Conservation (phyloP, 2,329 filamentous ascomycete species). For the Pseudocercospora fijiensis region DNA sequence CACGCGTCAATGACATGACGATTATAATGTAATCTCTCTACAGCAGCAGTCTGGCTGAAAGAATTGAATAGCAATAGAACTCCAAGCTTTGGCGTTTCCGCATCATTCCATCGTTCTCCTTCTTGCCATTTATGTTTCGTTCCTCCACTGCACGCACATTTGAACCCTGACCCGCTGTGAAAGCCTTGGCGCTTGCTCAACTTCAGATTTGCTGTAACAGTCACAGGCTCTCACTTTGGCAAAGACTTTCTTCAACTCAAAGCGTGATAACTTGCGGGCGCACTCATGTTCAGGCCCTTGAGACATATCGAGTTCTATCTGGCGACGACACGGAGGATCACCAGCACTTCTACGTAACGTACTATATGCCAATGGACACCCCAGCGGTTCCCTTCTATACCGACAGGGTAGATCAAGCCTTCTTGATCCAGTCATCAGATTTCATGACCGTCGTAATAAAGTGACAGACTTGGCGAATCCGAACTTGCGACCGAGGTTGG, state of each 20-base stretch:
- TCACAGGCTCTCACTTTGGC: not conserved
- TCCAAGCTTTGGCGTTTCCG: not conserved
- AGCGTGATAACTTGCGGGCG: not conserved
- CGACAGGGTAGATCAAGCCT: not conserved
- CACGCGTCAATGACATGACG: constrained; percentile 18
- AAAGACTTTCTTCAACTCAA: not conserved
- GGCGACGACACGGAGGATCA: not conserved
- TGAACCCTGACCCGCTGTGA: not conserved
- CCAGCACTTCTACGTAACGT: too few relatives aligned
- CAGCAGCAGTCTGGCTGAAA: not conserved
- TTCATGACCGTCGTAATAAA: not conserved
- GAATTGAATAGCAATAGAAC: not conserved
- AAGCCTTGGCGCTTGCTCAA: not conserved
- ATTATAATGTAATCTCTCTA: constrained; percentile 8
- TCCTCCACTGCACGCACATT: too few relatives aligned
- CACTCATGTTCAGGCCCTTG: not conserved
- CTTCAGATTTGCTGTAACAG: not conserved
- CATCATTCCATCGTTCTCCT: not conserved
- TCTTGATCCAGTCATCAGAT: not conserved
- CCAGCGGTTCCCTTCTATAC: not conserved
- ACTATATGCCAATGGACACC: too few relatives aligned
- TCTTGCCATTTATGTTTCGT: not conserved
- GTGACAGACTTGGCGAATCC: not conserved
- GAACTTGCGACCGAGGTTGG: not conserved
- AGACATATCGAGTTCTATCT: too few relatives aligned